Evolutionary conservation across 176 grass and related monocot genomes (phyloP), one percentile per base, ranked within the genome.

Genomic region (Eragrostis curvula): DNA sequence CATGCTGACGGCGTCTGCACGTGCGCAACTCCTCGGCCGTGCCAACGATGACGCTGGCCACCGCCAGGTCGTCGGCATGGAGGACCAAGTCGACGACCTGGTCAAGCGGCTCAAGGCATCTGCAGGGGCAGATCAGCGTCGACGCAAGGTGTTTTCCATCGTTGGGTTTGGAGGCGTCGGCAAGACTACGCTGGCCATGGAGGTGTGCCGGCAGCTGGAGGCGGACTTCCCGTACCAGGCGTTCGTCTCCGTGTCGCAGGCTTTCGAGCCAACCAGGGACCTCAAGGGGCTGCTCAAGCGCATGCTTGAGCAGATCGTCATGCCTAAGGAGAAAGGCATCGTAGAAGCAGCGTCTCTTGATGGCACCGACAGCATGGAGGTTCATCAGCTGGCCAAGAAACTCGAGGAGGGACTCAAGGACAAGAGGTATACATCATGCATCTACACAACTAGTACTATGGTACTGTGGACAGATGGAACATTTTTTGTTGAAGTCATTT

Each of bases 111-210:
- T 51, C 23, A 72, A 30, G 0, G 12, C 5, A n/a, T 0, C 8
- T 7, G 9, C 2, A 5, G 27, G 9, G 8, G 0, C 0, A 30
- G 70, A 51, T n/a, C n/a, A n/a, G 13, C 0, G 45, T 7, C 0
- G 12, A 7, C 65, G 17, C 36, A 68, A 43, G 65, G 69, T 72
- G 25, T 51, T 72, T 25, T 50, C 69, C 45, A 50, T 73, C 24
- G 70, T 73, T 25, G 70, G 70, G 8, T 73, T 73, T 25, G 70
- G 70, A 2, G 70, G 70, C 15, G 47, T 73, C 0, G 70, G 70
- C 3, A 73, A 73, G 70, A 73, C 47, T 4, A 73, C 46, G 27
- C 70, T 73, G 47, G 70, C 47, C 24, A 36, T 52, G 70, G 47
- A 73, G 25, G 46, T 73, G 3, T 73, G 70, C 71, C 27, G 70